Conservation (phyloP, 2,329 filamentous ascomycete genomes). For the Coleophoma eucalyptorum region DNA sequence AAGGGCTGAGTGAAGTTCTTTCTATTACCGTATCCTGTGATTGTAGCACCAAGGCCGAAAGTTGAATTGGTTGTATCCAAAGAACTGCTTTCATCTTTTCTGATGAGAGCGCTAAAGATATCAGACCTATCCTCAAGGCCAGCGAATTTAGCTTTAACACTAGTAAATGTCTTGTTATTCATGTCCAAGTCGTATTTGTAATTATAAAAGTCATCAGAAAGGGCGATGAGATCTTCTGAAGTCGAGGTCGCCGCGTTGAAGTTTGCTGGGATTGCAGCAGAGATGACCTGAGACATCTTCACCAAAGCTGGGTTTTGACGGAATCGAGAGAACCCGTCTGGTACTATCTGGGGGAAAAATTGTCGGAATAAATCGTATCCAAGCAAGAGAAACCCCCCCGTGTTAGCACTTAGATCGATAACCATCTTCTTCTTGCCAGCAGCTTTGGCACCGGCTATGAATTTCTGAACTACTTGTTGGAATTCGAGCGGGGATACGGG, state of each 20-base stretch:
- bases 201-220: conserved; percentile 4
- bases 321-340: conserved; percentile 5
- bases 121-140: conserved; percentile 5
- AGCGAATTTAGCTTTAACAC: conserved; percentile 5
- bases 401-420: conserved; percentile 57
- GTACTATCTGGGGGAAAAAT: conserved; percentile 18
- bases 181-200: conserved; percentile 4
- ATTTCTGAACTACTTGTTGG: conserved; percentile 15
- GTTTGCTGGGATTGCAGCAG: conserved; percentile 1
- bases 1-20: conserved; percentile 26
- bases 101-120: conserved; percentile 3
- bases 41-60: conserved; percentile 13
- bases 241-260: conserved; percentile 14
- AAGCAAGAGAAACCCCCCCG: conserved; percentile 40
- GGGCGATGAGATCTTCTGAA: conserved; percentile 5
- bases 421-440: conserved; percentile 51
- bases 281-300: conserved; percentile 1
- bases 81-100: conserved; percentile 5
- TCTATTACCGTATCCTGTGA: conserved; percentile 22
- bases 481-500: conserved; percentile 8
- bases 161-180: conserved; percentile 5
- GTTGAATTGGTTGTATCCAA: conserved; percentile 5
- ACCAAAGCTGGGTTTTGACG: conserved; percentile 4
- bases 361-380: conserved; percentile 43
- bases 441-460: conserved; percentile 38